A percentile compares a stretch with the other conserved stretches of the same genome.
Conservation (phyloP, 2,329 filamentous ascomycete species). For the Endoconidiophora polonica region DNA sequence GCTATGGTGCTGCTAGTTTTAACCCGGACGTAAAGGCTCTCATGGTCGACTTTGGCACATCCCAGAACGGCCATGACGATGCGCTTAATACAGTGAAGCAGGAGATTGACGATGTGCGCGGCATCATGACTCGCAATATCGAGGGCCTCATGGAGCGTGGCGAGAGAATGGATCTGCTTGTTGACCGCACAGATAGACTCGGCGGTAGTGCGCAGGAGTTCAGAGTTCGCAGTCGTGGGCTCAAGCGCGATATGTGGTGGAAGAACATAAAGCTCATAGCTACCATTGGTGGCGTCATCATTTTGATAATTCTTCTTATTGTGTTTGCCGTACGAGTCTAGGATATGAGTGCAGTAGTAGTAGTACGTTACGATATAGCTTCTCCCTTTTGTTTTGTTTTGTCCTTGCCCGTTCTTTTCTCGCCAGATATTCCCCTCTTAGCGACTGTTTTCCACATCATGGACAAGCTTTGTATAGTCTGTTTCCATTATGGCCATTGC, state of each 20-base stretch:
- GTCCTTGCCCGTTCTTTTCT: not conserved
- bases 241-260: constrained; percentile 98
- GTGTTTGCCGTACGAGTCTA: constrained; percentile 24
- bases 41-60: constrained; percentile 73
- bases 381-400: not conserved
- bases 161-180: constrained; percentile 81
- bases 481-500: not conserved
- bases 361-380: not conserved
- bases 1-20: constrained; percentile 81
- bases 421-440: not conserved
- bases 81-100: constrained; percentile 67
- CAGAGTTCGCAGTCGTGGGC: constrained; percentile 63
- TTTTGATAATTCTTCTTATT: constrained; percentile 47
- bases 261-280: constrained; percentile 96
- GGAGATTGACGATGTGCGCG: constrained; percentile 82
- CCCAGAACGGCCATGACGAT: constrained; percentile 58
- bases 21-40: constrained; percentile 61
- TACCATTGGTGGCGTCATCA: constrained; percentile 31
- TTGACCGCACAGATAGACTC: constrained; percentile 89
- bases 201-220: constrained; percentile 85
- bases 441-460: not conserved
- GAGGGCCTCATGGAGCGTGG: constrained; percentile 77
- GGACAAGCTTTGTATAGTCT: not conserved
- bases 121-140: constrained; percentile 93
- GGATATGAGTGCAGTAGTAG: not conserved